Evolutionary conservation across 192 early-diverging fungal genomes (phyloP).

Genomic region (Entrophospora sp.): DNA sequence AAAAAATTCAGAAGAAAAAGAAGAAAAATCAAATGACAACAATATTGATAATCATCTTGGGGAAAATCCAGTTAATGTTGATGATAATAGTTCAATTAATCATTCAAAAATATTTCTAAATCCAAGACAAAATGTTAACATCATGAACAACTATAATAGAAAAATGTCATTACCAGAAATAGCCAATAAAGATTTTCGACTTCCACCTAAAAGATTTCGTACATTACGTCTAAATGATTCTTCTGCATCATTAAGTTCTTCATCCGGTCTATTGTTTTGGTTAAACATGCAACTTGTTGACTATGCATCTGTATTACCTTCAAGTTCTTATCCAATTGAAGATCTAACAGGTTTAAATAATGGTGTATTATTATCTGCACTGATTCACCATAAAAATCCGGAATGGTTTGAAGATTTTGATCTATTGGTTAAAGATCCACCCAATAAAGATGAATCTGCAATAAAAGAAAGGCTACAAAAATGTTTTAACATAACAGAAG

Average conservation of each 20-base stretch:
- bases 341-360: conserved; percentile 14
- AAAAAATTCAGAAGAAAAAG: neutral
- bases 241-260: neutral
- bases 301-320: neutral
- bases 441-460: neutral
- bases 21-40: neutral
- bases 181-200: neutral
- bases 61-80: too few species aligned
- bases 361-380: conserved; percentile 9
- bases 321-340: conserved; percentile 8
- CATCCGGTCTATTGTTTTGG: conserved; percentile 16
- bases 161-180: neutral
- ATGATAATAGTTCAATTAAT: too few species aligned
- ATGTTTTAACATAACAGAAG: conserved; percentile 5
- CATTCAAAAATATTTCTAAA: too few species aligned
- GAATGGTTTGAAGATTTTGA: conserved; percentile 19
- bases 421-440: neutral
- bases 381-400: conserved; percentile 13
- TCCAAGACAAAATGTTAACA: too few species aligned
- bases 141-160: too few species aligned
- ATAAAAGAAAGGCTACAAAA: conserved; percentile 9
- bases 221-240: conserved; percentile 9
- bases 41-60: neutral
- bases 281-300: conserved; percentile 17
- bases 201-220: neutral